A percentile compares a stretch with the other conserved stretches of the same genome.
phyloP scores from a whole-genome alignment of 805 yeast genomes.

The Hanseniaspora guilliermondii region DNA sequence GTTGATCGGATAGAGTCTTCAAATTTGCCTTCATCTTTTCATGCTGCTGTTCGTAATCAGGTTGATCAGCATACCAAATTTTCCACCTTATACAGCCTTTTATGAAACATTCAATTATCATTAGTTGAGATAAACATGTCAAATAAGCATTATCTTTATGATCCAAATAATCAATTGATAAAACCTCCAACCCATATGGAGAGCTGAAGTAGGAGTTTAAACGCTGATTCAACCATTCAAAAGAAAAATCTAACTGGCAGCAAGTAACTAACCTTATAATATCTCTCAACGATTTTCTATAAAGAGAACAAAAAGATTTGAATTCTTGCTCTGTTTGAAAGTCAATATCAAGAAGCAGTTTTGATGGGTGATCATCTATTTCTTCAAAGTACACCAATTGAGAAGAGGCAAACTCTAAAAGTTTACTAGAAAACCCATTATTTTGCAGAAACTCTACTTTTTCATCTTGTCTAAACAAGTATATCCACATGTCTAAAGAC shows the following conservation, averaged over 20 bases:
- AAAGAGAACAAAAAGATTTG: constrained; percentile 62
- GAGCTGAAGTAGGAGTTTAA: constrained; percentile 63
- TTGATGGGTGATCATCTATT: constrained; percentile 52
- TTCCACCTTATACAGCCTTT: constrained; percentile 93
- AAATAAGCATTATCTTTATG: constrained; percentile 56
- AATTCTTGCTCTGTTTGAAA: constrained; percentile 79
- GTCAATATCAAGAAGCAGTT: constrained; percentile 63
- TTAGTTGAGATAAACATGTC: constrained; percentile 69
- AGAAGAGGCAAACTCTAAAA: constrained; percentile 65
- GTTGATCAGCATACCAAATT: constrained; percentile 62
- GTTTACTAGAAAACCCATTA: constrained; percentile 44
- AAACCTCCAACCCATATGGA: constrained; percentile 50
- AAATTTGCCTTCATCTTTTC: constrained; percentile 43
- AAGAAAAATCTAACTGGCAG: constrained; percentile 67
- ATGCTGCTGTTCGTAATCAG: constrained; percentile 37
- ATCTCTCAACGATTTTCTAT: constrained; percentile 76
- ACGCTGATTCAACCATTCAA: constrained; percentile 68
- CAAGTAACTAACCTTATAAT: constrained; percentile 80
- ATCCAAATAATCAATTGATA: constrained; percentile 42
- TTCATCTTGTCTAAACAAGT: constrained; percentile 71
- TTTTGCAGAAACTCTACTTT: constrained; percentile 38
- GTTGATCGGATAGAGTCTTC: constrained; percentile 58
- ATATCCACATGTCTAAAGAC: constrained; percentile 88
- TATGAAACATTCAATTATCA: constrained; percentile 76
- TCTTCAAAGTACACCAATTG: constrained; percentile 64